Base-by-base conservation (phyloP, 2,329 filamentous ascomycete genomes). In the Nothophoma quercina region DNA sequence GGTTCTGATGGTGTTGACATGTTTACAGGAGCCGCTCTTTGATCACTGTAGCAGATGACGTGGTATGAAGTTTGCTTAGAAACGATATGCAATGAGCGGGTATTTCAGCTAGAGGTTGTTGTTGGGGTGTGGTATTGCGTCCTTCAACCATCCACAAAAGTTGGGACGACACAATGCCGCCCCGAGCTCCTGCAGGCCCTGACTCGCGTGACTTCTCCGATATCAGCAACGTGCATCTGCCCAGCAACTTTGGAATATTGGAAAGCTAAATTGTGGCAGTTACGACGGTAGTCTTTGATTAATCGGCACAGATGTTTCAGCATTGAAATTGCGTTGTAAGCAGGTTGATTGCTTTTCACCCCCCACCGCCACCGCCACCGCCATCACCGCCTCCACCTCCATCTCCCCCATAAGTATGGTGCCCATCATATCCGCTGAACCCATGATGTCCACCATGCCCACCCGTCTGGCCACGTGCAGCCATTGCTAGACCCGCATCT, bases 1-100 rank as follows among this genome's bases (percentile, higher is more conserved):
- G 77, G 75, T 7, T 48, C 50, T 48, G 43, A 43, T 7, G 50
- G 50, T 21, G 50, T 39, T 13, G 50, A 33, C 50, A 53, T 53
- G n/a, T 16, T 33, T 28, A 23, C 10, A 18, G 16, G 18, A 15
- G 30, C n/a, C 22, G 22, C 13, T 29, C 10, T 16, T 18, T 8
- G 34, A 9, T 15, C 13, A n/a, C 30, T 33, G 38, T 16, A 38
- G 15, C 16, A 19, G 34, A 13, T 18, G 28, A 16, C 9, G 21
- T 25, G 28, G 19, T 23, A 32, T 19, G 18, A 19, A n/a, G 23
- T 22, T 8, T 21, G 12, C 7, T 16, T 13, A 32, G 13, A 28
- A 42, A 38, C 50, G 18, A 47, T 53, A 42, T 34, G 13, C 28
- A 38, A 22, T n/a, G 33, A 43, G 33, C 44, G 39, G 2, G 28